Conservation (phyloP, 257 asterid genomes). For the Solanum tarijense region DNA sequence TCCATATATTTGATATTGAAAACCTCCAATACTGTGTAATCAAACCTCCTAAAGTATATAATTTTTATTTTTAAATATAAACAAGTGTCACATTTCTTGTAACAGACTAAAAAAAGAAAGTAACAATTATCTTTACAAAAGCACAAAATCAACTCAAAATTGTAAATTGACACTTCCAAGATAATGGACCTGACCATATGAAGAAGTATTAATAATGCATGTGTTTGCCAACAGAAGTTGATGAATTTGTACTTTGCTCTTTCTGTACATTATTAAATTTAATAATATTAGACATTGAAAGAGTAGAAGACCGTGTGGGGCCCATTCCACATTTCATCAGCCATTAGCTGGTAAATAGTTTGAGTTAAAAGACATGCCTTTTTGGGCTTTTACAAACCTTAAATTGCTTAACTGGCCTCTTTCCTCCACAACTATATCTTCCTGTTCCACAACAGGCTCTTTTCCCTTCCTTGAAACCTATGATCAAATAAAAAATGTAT, state of each 20-base stretch:
- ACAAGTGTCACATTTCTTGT: neutral
- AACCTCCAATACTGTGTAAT: neutral
- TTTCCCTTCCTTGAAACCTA: conserved; percentile 23
- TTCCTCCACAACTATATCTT: conserved; percentile 20
- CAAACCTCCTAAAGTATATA: neutral
- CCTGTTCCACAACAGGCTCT: conserved; percentile 34
- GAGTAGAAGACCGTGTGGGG: neutral
- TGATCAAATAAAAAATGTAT: neutral
- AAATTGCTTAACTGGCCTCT: conserved; percentile 8
- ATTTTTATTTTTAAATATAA: neutral
- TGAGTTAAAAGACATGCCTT: conserved; percentile 18
- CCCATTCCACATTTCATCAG: conserved; percentile 24
- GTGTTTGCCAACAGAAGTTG: neutral
- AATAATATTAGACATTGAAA: neutral
- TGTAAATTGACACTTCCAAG: neutral
- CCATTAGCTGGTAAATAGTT: conserved; percentile 14
- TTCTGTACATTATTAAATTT: neutral
- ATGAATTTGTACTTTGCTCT: neutral
- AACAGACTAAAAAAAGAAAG: neutral
- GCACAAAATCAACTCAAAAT: neutral
- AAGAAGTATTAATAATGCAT: neutral
- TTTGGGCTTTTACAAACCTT: conserved; percentile 21
- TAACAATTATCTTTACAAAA: neutral
- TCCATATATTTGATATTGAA: neutral
- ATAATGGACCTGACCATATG: neutral